Evolutionary conservation across 768 basidiomycete genomes (phyloP).

Genomic region (Lenzites betulinus): DNA sequence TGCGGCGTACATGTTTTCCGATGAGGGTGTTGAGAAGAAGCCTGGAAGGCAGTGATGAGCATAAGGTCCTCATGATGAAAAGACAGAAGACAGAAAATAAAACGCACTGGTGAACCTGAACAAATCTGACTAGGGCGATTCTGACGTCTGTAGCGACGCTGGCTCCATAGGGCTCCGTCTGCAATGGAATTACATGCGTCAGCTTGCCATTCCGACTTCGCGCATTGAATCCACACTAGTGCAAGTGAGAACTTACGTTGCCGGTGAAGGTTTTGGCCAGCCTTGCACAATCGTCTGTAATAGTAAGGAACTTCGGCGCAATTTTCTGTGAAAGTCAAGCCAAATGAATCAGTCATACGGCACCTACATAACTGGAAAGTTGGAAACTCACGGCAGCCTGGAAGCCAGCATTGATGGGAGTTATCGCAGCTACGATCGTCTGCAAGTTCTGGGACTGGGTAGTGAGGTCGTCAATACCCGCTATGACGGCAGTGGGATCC

Average conservation of each 20-base stretch:
- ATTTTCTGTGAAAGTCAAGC: neutral
- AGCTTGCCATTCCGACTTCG: neutral
- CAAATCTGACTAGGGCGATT: neutral
- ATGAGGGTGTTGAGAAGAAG: neutral
- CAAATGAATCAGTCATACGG: no score
- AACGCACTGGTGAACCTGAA: constrained; percentile 1
- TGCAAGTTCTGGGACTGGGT: neutral
- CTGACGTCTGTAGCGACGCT: neutral
- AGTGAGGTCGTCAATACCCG: neutral
- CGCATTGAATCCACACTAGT: no score
- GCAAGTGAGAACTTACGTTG: neutral
- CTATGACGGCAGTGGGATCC: neutral
- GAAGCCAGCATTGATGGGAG: neutral
- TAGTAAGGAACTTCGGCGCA: neutral
- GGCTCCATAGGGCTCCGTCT: neutral
- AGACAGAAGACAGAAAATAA: neutral
- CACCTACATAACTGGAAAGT: neutral
- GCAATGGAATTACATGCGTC: neutral
- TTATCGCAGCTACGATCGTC: neutral
- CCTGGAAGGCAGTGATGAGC: neutral
- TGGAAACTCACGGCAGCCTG: neutral
- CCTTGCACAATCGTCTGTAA: neutral
- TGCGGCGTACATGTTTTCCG: neutral
- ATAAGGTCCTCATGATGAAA: neutral
- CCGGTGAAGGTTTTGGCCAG: neutral